These are phyloP conservation scores for Tolypocladium nubicola DNA, from an alignment of 2,329 filamentous ascomycete species.

Conservation along the genomic window DNA sequence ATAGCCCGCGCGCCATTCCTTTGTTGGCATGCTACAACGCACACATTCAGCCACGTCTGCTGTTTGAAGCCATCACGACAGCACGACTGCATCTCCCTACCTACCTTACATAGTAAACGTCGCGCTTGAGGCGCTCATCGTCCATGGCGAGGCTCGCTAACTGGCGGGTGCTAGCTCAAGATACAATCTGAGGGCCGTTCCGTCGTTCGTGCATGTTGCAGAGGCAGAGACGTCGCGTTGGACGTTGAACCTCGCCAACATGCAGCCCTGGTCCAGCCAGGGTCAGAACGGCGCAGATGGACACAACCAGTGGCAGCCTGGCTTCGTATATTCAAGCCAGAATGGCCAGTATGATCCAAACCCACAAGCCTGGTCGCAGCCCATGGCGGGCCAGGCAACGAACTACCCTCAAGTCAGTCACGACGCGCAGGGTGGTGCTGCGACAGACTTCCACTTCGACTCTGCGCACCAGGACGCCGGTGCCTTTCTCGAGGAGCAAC, in stretches of 20 bases:
- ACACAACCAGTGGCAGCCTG: conserved; percentile 22
- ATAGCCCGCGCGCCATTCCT: neutral
- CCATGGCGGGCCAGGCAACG: conserved; percentile 19
- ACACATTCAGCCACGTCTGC: neutral
- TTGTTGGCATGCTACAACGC: neutral
- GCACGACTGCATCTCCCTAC: neutral
- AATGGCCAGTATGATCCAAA: conserved; percentile 26
- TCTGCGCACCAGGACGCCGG: conserved; percentile 17
- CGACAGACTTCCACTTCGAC: conserved; percentile 23
- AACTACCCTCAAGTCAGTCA: conserved; percentile 19
- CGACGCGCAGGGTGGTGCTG: conserved; percentile 16
- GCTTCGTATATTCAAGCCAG: conserved; percentile 21
- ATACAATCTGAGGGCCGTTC: conserved; percentile 5
- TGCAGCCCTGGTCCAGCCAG: conserved; percentile 29
- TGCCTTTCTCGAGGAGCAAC: conserved; percentile 17
- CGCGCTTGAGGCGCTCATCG: neutral
- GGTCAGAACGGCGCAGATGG: conserved; percentile 26
- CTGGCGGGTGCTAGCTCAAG: conserved; percentile 17
- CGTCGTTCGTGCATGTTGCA: conserved; percentile 10
- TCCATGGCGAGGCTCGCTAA: conserved; percentile 16
- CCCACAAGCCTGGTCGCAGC: conserved; percentile 26
- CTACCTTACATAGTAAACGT: neutral
- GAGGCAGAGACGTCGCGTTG: conserved; percentile 5
- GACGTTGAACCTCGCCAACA: conserved; percentile 14
- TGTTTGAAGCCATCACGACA: neutral